phyloP scores from a whole-genome alignment of 495 filamentous ascomycete species.

The Penicillium dipodomyicola region DNA sequence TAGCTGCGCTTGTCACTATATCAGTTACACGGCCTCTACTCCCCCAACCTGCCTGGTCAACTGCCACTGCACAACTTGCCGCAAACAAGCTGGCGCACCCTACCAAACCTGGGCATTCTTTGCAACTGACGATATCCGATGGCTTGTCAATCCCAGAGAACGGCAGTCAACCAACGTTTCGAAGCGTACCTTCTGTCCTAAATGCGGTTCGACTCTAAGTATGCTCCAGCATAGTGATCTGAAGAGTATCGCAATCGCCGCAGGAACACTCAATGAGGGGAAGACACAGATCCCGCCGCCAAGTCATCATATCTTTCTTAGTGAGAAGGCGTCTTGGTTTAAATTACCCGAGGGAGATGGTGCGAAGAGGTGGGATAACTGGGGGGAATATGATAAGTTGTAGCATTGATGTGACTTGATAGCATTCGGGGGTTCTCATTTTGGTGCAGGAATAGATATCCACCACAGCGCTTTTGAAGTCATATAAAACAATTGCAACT shows the following conservation, averaged over 20 bases:
- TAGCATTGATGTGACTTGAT: background rate
- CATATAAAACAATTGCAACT: background rate
- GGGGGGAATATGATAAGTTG: background rate
- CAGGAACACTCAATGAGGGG: constrained; percentile 29
- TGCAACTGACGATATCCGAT: constrained; percentile 19
- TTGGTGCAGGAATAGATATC: background rate
- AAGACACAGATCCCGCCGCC: constrained; percentile 14
- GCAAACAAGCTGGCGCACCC: constrained; percentile 32
- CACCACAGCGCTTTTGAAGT: background rate
- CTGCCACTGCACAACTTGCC: constrained; percentile 33
- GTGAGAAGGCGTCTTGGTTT: constrained; percentile 33
- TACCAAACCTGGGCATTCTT: constrained; percentile 30
- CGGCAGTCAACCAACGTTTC: constrained; percentile 24
- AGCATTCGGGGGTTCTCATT: background rate
- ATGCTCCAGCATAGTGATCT: constrained; percentile 24
- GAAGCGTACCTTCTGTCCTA: constrained; percentile 29
- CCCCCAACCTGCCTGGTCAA: constrained; percentile 22
- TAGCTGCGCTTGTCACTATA: constrained; percentile 31
- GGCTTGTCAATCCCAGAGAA: constrained; percentile 20
- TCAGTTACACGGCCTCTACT: constrained; percentile 21
- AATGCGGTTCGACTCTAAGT: constrained; percentile 30
- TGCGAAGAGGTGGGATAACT: constrained; percentile 15
- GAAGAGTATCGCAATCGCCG: constrained; percentile 20
- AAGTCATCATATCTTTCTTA: constrained; percentile 28
- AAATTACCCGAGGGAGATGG: constrained; percentile 25